These are phyloP conservation scores for Quillaja saponaria DNA, from an alignment of 306 rosid genomes.

Conservation along the genomic window DNA sequence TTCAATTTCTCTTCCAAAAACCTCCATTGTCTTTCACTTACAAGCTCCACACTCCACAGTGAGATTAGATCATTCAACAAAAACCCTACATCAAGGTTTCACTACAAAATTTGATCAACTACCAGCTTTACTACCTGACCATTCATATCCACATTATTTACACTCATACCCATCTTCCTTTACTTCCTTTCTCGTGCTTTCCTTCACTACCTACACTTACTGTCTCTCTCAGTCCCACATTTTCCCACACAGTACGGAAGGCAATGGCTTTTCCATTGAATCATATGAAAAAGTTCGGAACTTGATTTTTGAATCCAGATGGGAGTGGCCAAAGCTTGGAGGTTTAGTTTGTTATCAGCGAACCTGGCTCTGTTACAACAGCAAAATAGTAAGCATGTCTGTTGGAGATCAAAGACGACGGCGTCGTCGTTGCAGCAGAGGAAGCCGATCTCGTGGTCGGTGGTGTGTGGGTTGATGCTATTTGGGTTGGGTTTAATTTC, in stretches of 20 bases:
- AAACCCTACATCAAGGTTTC: not conserved
- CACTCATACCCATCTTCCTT: not conserved
- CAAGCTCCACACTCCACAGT: not conserved
- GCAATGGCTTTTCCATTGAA: too few relatives aligned
- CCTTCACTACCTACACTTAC: not conserved
- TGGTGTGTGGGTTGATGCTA: constrained; percentile 83
- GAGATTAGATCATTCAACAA: not conserved
- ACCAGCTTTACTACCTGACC: not conserved
- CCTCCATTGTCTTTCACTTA: not conserved
- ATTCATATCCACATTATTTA: not conserved
- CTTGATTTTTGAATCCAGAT: constrained; percentile 33
- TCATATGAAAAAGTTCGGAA: not conserved
- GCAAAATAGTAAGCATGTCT: constrained; percentile 39
- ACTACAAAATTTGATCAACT: too few relatives aligned
- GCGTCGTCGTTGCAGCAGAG: constrained; percentile 38
- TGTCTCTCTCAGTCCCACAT: not conserved
- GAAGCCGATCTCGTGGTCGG: constrained; percentile 61
- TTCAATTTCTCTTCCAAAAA: not conserved
- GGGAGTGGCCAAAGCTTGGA: constrained; percentile 59
- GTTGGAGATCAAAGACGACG: constrained; percentile 51
- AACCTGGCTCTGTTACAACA: constrained; percentile 66
- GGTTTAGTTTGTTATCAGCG: constrained; percentile 55
- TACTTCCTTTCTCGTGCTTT: not conserved
- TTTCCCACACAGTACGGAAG: too few relatives aligned
- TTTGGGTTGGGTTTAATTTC: constrained; percentile 85